A percentile compares a stretch with the other conserved stretches of the same genome.
These are phyloP conservation scores for Phytophthora cactorum DNA, from an alignment of 352 stramenopile species.

Conservation along the genomic window DNA sequence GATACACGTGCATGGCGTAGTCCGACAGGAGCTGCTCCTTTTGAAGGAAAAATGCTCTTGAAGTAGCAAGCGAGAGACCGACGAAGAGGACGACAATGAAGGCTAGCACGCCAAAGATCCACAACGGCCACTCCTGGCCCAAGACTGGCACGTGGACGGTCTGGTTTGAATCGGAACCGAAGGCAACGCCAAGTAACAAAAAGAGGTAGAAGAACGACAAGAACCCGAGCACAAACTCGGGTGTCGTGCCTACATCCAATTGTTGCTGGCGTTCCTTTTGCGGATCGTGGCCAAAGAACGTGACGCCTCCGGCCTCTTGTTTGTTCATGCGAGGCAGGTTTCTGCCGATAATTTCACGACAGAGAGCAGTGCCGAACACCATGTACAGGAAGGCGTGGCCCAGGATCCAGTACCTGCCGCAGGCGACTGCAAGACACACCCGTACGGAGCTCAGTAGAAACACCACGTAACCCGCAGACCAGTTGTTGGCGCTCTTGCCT, in stretches of 20 bases:
- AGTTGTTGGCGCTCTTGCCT: conserved; percentile 58
- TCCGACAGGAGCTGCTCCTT: conserved; percentile 79
- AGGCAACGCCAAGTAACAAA: conserved; percentile 78
- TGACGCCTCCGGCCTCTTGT: conserved; percentile 81
- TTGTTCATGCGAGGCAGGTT: conserved; percentile 85
- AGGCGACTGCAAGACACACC: conserved; percentile 72
- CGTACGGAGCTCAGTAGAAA: conserved; percentile 77
- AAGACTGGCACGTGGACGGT: conserved; percentile 58
- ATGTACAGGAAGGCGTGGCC: conserved; percentile 84
- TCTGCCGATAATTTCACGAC: conserved; percentile 82
- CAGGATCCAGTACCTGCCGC: conserved; percentile 81
- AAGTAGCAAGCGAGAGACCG: conserved; percentile 74
- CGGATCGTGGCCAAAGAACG: conserved; percentile 85
- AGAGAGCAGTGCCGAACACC: conserved; percentile 78
- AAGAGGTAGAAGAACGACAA: conserved; percentile 90
- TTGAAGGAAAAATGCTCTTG: conserved; percentile 82
- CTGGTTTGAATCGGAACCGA: conserved; percentile 59
- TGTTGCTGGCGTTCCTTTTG: conserved; percentile 59
- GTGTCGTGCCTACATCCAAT: conserved; percentile 77
- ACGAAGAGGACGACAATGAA: conserved; percentile 87
- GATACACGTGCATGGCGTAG: conserved; percentile 77
- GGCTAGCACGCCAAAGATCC: conserved; percentile 86
- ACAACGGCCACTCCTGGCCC: conserved; percentile 78
- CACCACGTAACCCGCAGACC: conserved; percentile 84
- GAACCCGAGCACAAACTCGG: conserved; percentile 84